Evolutionary conservation across 208 protist genomes (phyloP).

Genomic region (Porcisia hertigi): DNA sequence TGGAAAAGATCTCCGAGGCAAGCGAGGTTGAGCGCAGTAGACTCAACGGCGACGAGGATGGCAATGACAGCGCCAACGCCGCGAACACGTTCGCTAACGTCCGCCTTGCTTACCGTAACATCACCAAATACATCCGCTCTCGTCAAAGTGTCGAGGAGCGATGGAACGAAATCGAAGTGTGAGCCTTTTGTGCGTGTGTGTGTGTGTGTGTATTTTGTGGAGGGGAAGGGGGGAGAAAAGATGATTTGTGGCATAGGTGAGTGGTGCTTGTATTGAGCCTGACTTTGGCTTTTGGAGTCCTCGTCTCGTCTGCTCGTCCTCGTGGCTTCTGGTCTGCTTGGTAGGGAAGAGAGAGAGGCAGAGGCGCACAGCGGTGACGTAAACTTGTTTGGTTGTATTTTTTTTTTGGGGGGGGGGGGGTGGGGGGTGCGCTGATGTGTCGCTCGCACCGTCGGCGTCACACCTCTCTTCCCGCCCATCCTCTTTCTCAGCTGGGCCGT

Average conservation of each 20-base stretch:
- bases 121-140: slow-evolving; percentile 71
- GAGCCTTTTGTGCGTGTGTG: slow-evolving; percentile 4
- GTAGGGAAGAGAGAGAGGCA: background rate
- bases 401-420: too few species aligned
- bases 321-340: background rate
- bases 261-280: background rate
- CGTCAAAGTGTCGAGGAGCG: slow-evolving; percentile 58
- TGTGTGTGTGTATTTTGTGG: slow-evolving; percentile 3
- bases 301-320: background rate
- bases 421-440: background rate
- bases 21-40: slow-evolving; percentile 35
- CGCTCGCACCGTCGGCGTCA: background rate
- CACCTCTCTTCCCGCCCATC: background rate
- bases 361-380: too few species aligned
- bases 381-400: too few species aligned
- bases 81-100: slow-evolving; percentile 33
- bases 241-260: background rate
- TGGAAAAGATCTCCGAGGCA: slow-evolving; percentile 62
- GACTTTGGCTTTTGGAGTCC: background rate
- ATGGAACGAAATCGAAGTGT: slow-evolving; percentile 78
- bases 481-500: background rate
- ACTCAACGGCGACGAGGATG: background rate
- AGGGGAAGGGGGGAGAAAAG: background rate
- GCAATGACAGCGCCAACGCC: background rate
- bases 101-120: slow-evolving; percentile 66